A percentile compares a stretch with the other conserved stretches of the same genome.
Conservation (phyloP, 2,329 filamentous ascomycete species). For the Apiospora malaysiana region DNA sequence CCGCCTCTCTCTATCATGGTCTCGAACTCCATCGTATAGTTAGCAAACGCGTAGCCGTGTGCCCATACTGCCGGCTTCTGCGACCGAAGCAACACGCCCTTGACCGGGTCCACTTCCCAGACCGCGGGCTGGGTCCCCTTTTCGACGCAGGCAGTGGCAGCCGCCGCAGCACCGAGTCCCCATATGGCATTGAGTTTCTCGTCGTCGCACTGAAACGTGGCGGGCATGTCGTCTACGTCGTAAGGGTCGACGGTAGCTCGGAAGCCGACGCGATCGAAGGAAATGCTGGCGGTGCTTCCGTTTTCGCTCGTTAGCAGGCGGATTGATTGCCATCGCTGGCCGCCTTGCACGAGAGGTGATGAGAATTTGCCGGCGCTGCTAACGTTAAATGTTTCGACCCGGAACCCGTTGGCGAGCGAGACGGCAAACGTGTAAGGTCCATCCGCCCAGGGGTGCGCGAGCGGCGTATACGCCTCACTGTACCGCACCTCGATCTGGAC, state of each 20-base stretch:
- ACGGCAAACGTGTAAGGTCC: slow-evolving; percentile 37
- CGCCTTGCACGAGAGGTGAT: slow-evolving; percentile 46
- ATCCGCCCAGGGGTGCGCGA: slow-evolving; percentile 37
- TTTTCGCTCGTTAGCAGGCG: slow-evolving; percentile 37
- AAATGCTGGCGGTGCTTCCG: slow-evolving; percentile 38
- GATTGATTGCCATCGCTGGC: slow-evolving; percentile 47
- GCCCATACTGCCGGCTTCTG: slow-evolving; percentile 38
- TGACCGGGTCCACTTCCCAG: slow-evolving; percentile 39
- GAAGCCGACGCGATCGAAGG: slow-evolving; percentile 41
- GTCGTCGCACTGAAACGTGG: slow-evolving; percentile 39
- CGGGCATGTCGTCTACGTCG: slow-evolving; percentile 35
- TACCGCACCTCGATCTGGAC: slow-evolving; percentile 45
- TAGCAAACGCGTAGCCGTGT: slow-evolving; percentile 32
- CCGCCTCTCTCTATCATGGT: slow-evolving; percentile 46
- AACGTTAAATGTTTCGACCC: slow-evolving; percentile 47
- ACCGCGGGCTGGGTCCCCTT: slow-evolving; percentile 43
- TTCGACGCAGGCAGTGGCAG: slow-evolving; percentile 44
- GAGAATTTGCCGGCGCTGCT: slow-evolving; percentile 35
- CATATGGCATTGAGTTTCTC: slow-evolving; percentile 42
- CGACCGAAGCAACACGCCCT: slow-evolving; percentile 44
- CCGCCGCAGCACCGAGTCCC: slow-evolving; percentile 43
- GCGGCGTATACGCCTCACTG: slow-evolving; percentile 39
- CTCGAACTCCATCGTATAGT: slow-evolving; percentile 46
- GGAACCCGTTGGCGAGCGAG: slow-evolving; percentile 42
- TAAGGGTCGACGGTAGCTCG: slow-evolving; percentile 35